Evolutionary conservation across 352 stramenopile genomes (phyloP), one percentile per base, ranked within the genome.

Genomic region (Phytophthora pseudosyringae): DNA sequence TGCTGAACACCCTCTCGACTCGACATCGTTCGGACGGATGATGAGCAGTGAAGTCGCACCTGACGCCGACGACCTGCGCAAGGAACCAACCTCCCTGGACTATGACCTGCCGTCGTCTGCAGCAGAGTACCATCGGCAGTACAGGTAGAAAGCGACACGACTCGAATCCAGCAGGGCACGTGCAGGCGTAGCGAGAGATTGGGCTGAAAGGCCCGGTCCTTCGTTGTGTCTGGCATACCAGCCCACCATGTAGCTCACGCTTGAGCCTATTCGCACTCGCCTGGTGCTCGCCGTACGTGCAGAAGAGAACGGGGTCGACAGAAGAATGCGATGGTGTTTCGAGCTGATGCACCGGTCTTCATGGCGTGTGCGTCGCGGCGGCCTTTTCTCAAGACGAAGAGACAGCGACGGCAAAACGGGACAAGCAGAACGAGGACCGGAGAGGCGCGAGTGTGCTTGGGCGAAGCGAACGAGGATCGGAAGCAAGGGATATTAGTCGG

Each of bases 1-100:
- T 6, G 44, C 50, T 3, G 75, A 89, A 48, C 63, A 86, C n/a
- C 77, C 71, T 5, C 57, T 91, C 4, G 73, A 89, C 8, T 74
- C 71, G 21, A 49, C 71, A 13, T 54, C 43, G 7, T 77, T 89
- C 26, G 73, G 71, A 32, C 71, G 75, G 47, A 67, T 80, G 69
- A 68, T 86, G 55, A 64, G 80, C 54, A 71, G 72, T 55, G 67
- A 75, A 33, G 54, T 35, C 6, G 26, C 44, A n/a, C 54, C 53
- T 43, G 52, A 73, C 32, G 40, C 32, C n/a, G 64, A 75, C 9
- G 57, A 75, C 21, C 41, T 64, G 29, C 56, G 59, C 15, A 75
- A 75, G 51, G 57, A 75, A 15, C 31, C 60, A 36, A 46, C 39
- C 12, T 64, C 65, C 56, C 38, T 78, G 44, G 67, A 70, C 4